Evolutionary conservation across 306 rosid genomes (phyloP), one percentile per base, ranked within the genome.

Genomic region (Vicia faba): DNA sequence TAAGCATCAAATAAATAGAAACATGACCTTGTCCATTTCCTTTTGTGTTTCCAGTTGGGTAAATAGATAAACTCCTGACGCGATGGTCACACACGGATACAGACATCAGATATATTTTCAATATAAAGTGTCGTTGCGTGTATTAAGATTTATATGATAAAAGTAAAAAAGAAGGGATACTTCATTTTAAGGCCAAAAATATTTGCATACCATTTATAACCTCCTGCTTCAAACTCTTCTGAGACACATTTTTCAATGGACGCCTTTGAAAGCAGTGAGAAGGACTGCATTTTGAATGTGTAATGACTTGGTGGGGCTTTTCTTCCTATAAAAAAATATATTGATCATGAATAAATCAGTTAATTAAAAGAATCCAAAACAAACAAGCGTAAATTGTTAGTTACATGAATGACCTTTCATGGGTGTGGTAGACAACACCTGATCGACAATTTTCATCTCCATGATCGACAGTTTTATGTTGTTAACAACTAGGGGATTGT

Each of bases 301-400:
- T 49, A 74, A 15, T 83, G 82, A 66, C 82, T 73, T 9, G 87
- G 87, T 15, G 75, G 78, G 70, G 62, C 63, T 48, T 73, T 72
- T 62, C 87, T 73, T 44, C 80, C 87, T 83, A 8, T 19, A 75
- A 6, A 5, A 8, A 23, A 12, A 5, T 16, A 4, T 16, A 61
- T n/a, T n/a, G n/a, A n/a, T n/a, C n/a, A n/a, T n/a, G n/a, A n/a
- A n/a, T n/a, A n/a, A n/a, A n/a, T 26, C 15, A 39, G 11, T 18
- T 55, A 40, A 48, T 43, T 13, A 43, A 41, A 6, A 43, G 7
- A 41, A 41, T 12, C 48, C 2, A 41, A 12, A 41, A 43, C 16
- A 43, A 41, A 12, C 15, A 41, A 11, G 50, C 7, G 50, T n/a
- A 36, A 13, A 55, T 55, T 55, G 18, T 6, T 26, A 15, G 35